A percentile compares a stretch with the other conserved stretches of the same genome.
These are phyloP conservation scores for Colletotrichum abscissum DNA, from an alignment of 2,329 filamentous ascomycete genomes.

Conservation along the genomic window DNA sequence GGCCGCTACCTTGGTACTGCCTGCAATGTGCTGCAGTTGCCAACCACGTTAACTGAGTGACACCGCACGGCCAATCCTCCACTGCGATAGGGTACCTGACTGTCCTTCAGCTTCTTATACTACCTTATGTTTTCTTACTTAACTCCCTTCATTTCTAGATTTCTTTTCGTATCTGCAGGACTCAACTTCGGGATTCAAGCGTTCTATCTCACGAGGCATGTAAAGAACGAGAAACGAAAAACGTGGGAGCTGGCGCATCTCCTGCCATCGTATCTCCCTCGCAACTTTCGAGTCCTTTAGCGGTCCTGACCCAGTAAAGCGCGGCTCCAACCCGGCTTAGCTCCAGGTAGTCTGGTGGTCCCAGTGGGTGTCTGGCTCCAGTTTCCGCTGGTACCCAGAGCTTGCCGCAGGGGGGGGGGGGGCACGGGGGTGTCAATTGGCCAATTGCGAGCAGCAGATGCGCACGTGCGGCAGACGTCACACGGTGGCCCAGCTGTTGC, in stretches of 20 bases:
- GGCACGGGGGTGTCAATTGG: conserved; percentile 11
- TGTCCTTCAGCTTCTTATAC: neutral
- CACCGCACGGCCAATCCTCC: neutral
- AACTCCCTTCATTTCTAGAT: neutral
- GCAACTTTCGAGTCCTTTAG: neutral
- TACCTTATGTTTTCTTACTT: no score
- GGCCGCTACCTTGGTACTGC: neutral
- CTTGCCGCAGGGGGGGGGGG: conserved; percentile 7
- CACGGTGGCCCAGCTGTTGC: neutral
- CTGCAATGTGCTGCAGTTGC: neutral
- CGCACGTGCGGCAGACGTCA: conserved; percentile 34
- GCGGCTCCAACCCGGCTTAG: conserved; percentile 16
- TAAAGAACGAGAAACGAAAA: neutral
- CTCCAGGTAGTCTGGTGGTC: conserved; percentile 4
- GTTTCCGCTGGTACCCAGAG: conserved; percentile 21
- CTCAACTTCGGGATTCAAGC: neutral
- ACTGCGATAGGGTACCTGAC: neutral
- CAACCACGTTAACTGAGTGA: conserved; percentile 1
- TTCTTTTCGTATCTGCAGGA: neutral
- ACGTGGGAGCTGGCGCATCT: neutral
- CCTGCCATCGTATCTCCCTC: neutral
- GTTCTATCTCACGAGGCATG: neutral
- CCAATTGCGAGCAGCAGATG: conserved; percentile 24
- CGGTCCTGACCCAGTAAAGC: conserved; percentile 10
- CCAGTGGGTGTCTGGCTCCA: neutral